Percentiles rank a stretch among this genome's conserved stretches.
These are phyloP conservation scores for Polymyxa betae DNA, from an alignment of 208 protist species.

Conservation along the genomic window DNA sequence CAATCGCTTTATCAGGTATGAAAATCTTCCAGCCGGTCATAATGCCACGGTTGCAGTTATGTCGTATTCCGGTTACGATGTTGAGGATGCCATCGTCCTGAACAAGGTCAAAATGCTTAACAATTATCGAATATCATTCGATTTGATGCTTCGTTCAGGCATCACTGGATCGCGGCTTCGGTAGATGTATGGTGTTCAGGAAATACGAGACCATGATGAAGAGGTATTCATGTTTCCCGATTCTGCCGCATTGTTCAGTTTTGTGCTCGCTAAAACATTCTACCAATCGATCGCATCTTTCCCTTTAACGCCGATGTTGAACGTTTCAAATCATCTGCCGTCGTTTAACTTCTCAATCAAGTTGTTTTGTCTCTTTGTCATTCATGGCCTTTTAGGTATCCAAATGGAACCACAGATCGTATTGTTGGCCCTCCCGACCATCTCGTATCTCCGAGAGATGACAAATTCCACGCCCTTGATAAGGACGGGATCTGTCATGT, in stretches of 20 bases:
- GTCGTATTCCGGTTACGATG: constrained; percentile 99
- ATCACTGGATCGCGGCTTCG: constrained; percentile 66
- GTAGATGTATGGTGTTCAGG: constrained; percentile 54
- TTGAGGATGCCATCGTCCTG: constrained; percentile 99
- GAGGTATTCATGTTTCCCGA: background rate
- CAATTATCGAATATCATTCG: background rate
- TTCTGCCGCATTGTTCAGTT: too few relatives aligned
- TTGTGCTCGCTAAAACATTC: too few relatives aligned
- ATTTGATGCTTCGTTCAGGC: constrained; percentile 4
- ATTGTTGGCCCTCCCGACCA: constrained; percentile 49
- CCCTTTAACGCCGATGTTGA: too few relatives aligned
- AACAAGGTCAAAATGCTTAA: constrained; percentile 79
- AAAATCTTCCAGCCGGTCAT: constrained; percentile 94
- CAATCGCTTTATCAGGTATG: constrained; percentile 66
- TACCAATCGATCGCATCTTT: too few relatives aligned
- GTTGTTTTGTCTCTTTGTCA: background rate
- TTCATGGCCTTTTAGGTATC: constrained; percentile 64
- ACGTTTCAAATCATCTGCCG: too few relatives aligned
- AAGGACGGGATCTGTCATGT: constrained; percentile 87
- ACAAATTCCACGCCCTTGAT: constrained; percentile 77
- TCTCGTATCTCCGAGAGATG: background rate
- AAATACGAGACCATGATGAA: constrained; percentile 56
- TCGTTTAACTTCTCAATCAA: too few relatives aligned
- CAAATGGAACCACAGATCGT: constrained; percentile 67
- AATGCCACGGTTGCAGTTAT: constrained; percentile 99